Evolutionary conservation across 768 basidiomycete genomes (phyloP).

Genomic region (Suillus fuscotomentosus): DNA sequence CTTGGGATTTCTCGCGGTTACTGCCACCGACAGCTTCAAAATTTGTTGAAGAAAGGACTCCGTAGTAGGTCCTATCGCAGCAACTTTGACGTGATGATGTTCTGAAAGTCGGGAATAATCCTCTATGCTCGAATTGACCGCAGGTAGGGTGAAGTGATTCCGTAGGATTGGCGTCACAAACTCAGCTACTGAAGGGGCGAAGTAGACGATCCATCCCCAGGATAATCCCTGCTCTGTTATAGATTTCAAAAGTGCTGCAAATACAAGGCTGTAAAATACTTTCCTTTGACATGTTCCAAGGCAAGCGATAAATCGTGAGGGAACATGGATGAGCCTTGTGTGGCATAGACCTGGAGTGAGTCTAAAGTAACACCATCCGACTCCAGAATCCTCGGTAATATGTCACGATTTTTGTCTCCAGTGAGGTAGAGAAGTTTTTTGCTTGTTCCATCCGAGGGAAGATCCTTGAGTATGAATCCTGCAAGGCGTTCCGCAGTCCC

Average conservation of each 20-base stretch:
- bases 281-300: constrained; percentile 26
- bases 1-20: constrained; percentile 52
- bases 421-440: constrained; percentile 65
- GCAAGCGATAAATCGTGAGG: constrained; percentile 38
- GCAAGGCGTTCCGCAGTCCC: constrained; percentile 74
- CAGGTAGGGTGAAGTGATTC: constrained; percentile 41
- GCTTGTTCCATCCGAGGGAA: constrained; percentile 10
- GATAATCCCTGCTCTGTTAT: neutral
- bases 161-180: constrained; percentile 52
- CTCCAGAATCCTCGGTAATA: constrained; percentile 49
- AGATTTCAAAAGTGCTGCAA: constrained; percentile 8
- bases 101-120: neutral
- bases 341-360: constrained; percentile 68
- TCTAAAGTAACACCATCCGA: constrained; percentile 45
- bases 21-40: constrained; percentile 50
- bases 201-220: constrained; percentile 71
- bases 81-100: constrained; percentile 35
- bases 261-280: constrained; percentile 7
- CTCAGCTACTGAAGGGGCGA: constrained; percentile 71
- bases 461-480: constrained; percentile 52
- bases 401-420: constrained; percentile 85
- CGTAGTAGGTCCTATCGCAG: constrained; percentile 73
- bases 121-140: neutral
- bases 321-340: constrained; percentile 55
- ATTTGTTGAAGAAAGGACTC: constrained; percentile 46